Conservation (phyloP, 306 rosid genomes). For the Albizia julibrissin region DNA sequence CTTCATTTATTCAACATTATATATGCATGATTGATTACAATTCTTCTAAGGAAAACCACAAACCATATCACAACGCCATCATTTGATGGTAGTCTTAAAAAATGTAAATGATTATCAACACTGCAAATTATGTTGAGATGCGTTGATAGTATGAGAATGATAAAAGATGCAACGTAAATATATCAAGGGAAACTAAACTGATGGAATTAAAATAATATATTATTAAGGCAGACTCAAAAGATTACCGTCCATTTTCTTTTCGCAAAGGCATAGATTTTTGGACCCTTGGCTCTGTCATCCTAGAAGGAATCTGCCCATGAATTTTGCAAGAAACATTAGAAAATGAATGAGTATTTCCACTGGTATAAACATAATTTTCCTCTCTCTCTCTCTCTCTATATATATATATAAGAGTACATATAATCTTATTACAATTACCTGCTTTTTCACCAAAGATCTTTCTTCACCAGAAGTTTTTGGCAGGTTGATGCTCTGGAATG, state of each 20-base stretch:
- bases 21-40: background rate
- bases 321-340: conserved; percentile 10
- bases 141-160: background rate
- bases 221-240: conserved; percentile 22
- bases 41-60: background rate
- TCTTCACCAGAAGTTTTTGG: conserved; percentile 47
- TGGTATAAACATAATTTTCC: background rate
- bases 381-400: background rate
- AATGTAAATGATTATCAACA: background rate
- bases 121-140: background rate
- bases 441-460: conserved; percentile 44
- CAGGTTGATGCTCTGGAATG: conserved; percentile 68
- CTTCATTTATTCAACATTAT: background rate
- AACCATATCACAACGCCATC: background rate
- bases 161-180: background rate
- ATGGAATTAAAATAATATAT: conserved; percentile 2
- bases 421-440: conserved; percentile 40
- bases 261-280: conserved; percentile 40
- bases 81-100: background rate
- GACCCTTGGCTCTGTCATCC: conserved; percentile 50
- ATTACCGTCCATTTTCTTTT: conserved; percentile 62
- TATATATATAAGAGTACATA: background rate
- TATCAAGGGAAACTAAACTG: background rate
- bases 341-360: conserved; percentile 1
- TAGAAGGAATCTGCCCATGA: conserved; percentile 49